Base-by-base conservation (phyloP, 2,329 filamentous ascomycete genomes). In the Aspergillus felis region DNA sequence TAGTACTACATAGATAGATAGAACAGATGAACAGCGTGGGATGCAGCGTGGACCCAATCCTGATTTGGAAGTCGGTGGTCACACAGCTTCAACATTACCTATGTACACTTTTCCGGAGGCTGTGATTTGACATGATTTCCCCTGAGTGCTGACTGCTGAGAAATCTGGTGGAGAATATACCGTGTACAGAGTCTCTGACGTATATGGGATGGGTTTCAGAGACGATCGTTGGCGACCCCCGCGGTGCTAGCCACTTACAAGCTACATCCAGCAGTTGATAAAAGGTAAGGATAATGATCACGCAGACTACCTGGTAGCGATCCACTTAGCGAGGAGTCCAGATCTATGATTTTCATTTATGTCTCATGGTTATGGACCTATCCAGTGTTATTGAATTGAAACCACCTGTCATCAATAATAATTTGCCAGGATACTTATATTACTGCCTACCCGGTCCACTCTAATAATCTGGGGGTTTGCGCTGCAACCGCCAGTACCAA, bases 401-500 rank as follows among this genome's bases (percentile, higher is more conserved):
- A 17, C 32, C 14, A 35, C 17, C 32, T 17, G 5, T 35, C 12
- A 12, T 29, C 10, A 29, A 29, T 29, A 29, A 29, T 29, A 10
- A 29, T 29, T 29, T 29, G 28, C 28, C 29, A 32, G 29, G 29
- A 14, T 32, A 38, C 32, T 17, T 17, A 17, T 29, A 14, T 35
- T 35, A 35, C 12, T 35, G 14, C 14, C 29, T 38, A n/a, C 14
- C 14, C 2, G 32, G 32, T 38, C 32, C 32, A 38, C 32, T 38
- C 6, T 6, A 27, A 29, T 17, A 57, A 63, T 69, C 67, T 65
- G 67, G 69, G 68, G 69, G 63, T 68, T 63, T 65, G 67, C 69
- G 68, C 70, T 69, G 66, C 64, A 72, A 70, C 69, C 70, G 70
- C 70, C 55, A 12, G 24, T 47, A 7, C 58, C 61, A 51, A 65